Evolutionary conservation across 2,329 filamentous ascomycete genomes (phyloP).

Genomic region (Aspergillus jensenii): DNA sequence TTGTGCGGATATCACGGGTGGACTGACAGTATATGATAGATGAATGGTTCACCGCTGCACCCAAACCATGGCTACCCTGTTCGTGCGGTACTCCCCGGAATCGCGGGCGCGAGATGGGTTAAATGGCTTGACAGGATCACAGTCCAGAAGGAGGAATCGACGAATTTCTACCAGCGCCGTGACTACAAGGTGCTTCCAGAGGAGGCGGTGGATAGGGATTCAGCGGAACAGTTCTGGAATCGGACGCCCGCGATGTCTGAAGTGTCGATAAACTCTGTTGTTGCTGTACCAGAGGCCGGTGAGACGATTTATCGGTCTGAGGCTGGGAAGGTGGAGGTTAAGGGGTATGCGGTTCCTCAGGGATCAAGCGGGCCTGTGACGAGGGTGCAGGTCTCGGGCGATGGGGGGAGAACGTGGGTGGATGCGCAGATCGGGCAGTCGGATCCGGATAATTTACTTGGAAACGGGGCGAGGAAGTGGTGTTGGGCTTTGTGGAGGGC

Average conservation of each 20-base stretch:
- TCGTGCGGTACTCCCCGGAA: constrained; percentile 44
- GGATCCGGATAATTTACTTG: constrained; percentile 6
- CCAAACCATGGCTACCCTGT: constrained; percentile 47
- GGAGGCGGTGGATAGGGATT: constrained; percentile 48
- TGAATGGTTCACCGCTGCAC: constrained; percentile 42
- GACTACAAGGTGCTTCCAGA: constrained; percentile 62
- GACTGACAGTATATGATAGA: constrained; percentile 22
- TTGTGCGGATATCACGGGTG: background rate
- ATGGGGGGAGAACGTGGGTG: constrained; percentile 52
- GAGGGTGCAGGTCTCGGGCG: constrained; percentile 54
- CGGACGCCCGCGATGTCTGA: constrained; percentile 52
- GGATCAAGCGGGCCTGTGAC: constrained; percentile 54
- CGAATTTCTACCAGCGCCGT: constrained; percentile 57
- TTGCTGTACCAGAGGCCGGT: constrained; percentile 49
- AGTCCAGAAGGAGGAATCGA: constrained; percentile 51
- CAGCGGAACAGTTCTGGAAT: constrained; percentile 55
- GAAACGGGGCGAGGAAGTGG: constrained; percentile 40
- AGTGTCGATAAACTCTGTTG: constrained; percentile 58
- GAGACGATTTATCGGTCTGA: constrained; percentile 42
- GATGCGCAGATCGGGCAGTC: constrained; percentile 43
- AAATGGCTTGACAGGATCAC: constrained; percentile 47
- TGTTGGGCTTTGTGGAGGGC: constrained; percentile 58
- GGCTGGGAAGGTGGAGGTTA: constrained; percentile 49
- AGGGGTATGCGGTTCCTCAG: constrained; percentile 57
- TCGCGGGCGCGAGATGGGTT: constrained; percentile 41